Evolutionary conservation across 2,329 filamentous ascomycete genomes (phyloP).

Genomic region (Emmonsia crescens): DNA sequence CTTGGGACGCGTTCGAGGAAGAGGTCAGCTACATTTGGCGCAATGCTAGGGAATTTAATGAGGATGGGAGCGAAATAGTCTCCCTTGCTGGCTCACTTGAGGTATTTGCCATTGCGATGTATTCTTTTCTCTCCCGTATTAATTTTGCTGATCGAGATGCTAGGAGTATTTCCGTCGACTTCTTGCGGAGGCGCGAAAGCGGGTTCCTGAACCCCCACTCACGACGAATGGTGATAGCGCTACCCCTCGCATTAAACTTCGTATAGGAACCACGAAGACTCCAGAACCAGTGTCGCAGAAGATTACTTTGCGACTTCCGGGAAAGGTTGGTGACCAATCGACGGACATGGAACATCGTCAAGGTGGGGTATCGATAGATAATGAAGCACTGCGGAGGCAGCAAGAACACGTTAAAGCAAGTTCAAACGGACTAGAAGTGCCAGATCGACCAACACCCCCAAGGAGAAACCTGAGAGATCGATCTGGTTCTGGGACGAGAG

Average conservation of each 20-base stretch:
- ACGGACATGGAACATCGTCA: slow-evolving; percentile 29
- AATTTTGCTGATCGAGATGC: slow-evolving; percentile 2
- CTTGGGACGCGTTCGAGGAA: slow-evolving; percentile 71
- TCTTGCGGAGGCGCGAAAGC: slow-evolving; percentile 59
- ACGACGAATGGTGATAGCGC: slow-evolving; percentile 27
- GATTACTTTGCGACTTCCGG: slow-evolving; percentile 61
- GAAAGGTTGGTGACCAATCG: slow-evolving; percentile 42
- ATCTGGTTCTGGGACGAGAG: slow-evolving; percentile 6
- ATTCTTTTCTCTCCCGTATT: not conserved
- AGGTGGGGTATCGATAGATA: slow-evolving; percentile 43
- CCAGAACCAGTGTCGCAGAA: slow-evolving; percentile 43
- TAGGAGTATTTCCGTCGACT: slow-evolving; percentile 59
- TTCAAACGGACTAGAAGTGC: slow-evolving; percentile 22
- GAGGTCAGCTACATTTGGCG: slow-evolving; percentile 72
- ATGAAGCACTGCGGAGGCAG: slow-evolving; percentile 43
- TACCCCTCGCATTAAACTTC: slow-evolving; percentile 71
- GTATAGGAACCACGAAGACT: slow-evolving; percentile 43
- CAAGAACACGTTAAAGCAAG: slow-evolving; percentile 42
- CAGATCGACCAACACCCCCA: slow-evolving; percentile 14
- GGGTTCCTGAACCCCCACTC: slow-evolving; percentile 53
- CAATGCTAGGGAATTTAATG: slow-evolving; percentile 83
- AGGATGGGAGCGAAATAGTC: slow-evolving; percentile 80
- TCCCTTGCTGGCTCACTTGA: slow-evolving; percentile 67
- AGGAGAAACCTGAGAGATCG: slow-evolving; percentile 30
- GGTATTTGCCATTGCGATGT: slow-evolving; percentile 38